Evolutionary conservation across 2,329 filamentous ascomycete species (phyloP).

Genomic region (Xylaria sp.): DNA sequence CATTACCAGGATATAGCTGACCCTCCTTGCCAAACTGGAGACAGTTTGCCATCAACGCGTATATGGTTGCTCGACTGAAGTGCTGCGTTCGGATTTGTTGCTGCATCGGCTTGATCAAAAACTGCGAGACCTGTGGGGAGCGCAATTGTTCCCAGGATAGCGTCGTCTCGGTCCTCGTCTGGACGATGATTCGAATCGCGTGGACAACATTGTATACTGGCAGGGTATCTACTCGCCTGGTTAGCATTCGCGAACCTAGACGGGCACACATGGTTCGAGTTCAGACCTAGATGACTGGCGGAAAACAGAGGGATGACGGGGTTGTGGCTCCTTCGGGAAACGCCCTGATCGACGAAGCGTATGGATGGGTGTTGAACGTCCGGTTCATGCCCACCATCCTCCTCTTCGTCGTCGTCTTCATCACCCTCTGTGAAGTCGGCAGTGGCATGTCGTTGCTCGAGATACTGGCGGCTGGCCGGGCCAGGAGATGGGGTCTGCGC

Average conservation of each 20-base stretch:
- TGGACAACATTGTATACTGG: constrained; percentile 93
- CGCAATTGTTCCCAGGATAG: constrained; percentile 94
- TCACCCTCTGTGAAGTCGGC: constrained; percentile 74
- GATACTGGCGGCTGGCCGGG: constrained; percentile 49
- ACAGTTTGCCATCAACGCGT: constrained; percentile 92
- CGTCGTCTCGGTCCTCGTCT: constrained; percentile 88
- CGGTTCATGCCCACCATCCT: constrained; percentile 55
- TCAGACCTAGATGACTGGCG: constrained; percentile 76
- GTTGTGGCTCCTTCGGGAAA: constrained; percentile 47
- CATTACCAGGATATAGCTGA: constrained; percentile 82
- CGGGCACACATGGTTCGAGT: constrained; percentile 3
- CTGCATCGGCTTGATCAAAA: constrained; percentile 94
- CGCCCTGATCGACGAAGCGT: constrained; percentile 53
- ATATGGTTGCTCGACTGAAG: constrained; percentile 86
- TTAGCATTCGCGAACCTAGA: constrained; percentile 18
- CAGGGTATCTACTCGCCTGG: constrained; percentile 71
- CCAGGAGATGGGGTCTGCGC: constrained; percentile 46
- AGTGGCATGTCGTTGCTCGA: constrained; percentile 62
- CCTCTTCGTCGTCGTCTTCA: constrained; percentile 72
- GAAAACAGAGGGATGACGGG: constrained; percentile 79
- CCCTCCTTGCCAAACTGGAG: constrained; percentile 92
- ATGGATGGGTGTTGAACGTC: constrained; percentile 45
- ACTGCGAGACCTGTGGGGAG: constrained; percentile 95
- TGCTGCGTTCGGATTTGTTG: constrained; percentile 85
- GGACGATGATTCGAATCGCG: constrained; percentile 84